These are phyloP conservation scores for Penicillium fimorum DNA, from an alignment of 495 filamentous ascomycete species.

Conservation along the genomic window DNA sequence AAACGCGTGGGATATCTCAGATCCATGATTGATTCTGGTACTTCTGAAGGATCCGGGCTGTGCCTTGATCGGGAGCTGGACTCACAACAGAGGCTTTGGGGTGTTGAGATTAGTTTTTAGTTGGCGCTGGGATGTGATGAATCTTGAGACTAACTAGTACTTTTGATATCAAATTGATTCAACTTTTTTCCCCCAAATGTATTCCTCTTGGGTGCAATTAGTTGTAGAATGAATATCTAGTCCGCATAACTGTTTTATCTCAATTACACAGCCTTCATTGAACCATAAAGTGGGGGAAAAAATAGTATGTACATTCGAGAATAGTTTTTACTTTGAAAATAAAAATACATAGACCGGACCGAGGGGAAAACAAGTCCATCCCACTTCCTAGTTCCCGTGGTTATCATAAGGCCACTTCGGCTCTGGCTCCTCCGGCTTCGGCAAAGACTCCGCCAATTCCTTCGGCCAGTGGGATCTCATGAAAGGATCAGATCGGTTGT, in stretches of 20 bases:
- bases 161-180: too few species aligned
- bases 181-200: not conserved
- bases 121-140: not conserved
- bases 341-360: conserved; percentile 1
- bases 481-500: conserved; percentile 1
- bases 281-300: not conserved
- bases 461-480: conserved; percentile 6
- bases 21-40: not conserved
- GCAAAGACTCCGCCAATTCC: not conserved
- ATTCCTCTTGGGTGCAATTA: not conserved
- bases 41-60: not conserved
- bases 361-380: not conserved
- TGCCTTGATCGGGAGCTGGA: not conserved
- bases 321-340: conserved; percentile 2
- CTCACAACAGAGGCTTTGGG: not conserved
- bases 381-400: not conserved
- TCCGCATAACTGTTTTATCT: not conserved
- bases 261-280: not conserved
- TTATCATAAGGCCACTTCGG: not conserved
- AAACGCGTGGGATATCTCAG: too few species aligned
- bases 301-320: conserved; percentile 5
- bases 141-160: too few species aligned
- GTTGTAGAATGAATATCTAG: not conserved
- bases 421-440: not conserved
- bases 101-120: not conserved